Evolutionary conservation across 2,329 filamentous ascomycete genomes (phyloP).

Genomic region (Phoma herbarum): DNA sequence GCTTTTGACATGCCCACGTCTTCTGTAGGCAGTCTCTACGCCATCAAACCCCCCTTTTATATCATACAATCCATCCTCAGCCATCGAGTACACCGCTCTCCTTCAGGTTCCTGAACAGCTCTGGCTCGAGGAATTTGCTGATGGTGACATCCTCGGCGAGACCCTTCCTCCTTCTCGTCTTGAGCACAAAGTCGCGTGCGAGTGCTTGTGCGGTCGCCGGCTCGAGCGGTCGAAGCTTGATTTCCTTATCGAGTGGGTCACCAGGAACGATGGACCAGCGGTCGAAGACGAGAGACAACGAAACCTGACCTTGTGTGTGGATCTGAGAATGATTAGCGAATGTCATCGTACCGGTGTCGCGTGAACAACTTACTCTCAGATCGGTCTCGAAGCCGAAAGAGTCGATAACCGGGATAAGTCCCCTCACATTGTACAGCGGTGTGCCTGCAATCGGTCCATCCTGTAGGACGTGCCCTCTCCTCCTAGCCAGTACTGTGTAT

Average conservation of each 20-base stretch:
- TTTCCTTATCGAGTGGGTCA: constrained; percentile 89
- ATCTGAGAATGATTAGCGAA: constrained; percentile 60
- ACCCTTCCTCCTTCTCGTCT: constrained; percentile 92
- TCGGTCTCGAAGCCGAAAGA: constrained; percentile 98
- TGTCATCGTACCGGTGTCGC: neutral
- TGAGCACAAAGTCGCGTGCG: constrained; percentile 94
- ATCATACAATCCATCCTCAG: constrained; percentile 36
- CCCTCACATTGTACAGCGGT: constrained; percentile 89
- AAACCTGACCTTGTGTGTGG: constrained; percentile 91
- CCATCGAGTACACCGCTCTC: constrained; percentile 85
- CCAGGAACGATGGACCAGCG: constrained; percentile 96
- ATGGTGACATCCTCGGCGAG: constrained; percentile 95
- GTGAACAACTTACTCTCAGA: constrained; percentile 63
- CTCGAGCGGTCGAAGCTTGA: constrained; percentile 83
- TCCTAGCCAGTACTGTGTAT: constrained; percentile 89
- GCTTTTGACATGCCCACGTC: neutral
- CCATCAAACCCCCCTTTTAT: constrained; percentile 11
- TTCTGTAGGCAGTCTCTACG: constrained; percentile 5
- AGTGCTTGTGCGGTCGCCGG: constrained; percentile 88
- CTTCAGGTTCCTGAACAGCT: constrained; percentile 86
- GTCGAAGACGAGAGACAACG: constrained; percentile 91
- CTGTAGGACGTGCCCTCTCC: constrained; percentile 91
- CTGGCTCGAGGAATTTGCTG: constrained; percentile 94
- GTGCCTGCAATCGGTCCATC: constrained; percentile 95
- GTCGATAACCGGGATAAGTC: constrained; percentile 94